phyloP scores from a whole-genome alignment of 1,284 basidiomycete genomes.

The Austroboletus novae-zelandiae region DNA sequence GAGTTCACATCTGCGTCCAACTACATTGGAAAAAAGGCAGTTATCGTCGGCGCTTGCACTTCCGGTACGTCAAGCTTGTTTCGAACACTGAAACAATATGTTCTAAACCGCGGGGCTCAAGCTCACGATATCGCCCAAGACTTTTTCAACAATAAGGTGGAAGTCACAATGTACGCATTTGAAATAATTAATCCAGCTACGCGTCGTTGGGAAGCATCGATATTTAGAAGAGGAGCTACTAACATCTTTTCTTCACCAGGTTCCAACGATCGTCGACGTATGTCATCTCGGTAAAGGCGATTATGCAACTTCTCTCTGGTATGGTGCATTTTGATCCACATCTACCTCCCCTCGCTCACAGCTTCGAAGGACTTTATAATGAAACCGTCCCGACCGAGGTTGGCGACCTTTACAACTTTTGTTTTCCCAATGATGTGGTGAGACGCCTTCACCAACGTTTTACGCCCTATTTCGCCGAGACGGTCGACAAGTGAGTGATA shows the following conservation, averaged over 20 bases:
- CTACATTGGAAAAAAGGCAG: constrained; percentile 42
- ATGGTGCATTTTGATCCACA: neutral
- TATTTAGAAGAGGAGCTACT: too few species aligned
- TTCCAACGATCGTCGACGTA: constrained; percentile 32
- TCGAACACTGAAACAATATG: neutral
- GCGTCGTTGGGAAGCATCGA: too few species aligned
- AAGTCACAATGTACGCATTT: constrained; percentile 27
- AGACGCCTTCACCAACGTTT: constrained; percentile 20
- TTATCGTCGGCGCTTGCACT: constrained; percentile 45
- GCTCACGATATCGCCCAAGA: constrained; percentile 30
- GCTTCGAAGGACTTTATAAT: constrained; percentile 17
- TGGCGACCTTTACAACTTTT: constrained; percentile 18
- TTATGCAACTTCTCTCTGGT: constrained; percentile 21
- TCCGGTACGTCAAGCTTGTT: constrained; percentile 25
- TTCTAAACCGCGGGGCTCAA: constrained; percentile 9
- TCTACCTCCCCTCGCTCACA: neutral
- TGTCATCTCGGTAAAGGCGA: constrained; percentile 18
- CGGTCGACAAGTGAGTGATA: constrained; percentile 28
- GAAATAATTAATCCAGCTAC: too few species aligned
- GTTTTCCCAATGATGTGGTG: constrained; percentile 16
- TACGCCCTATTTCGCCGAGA: constrained; percentile 18
- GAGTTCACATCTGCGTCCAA: constrained; percentile 35
- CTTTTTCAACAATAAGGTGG: constrained; percentile 20
- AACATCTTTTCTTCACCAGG: constrained; percentile 7
- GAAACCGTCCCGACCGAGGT: constrained; percentile 27